Evolutionary conservation across 371 early-diverging fungal genomes (phyloP).

Genomic region (Mucor racemosus): DNA sequence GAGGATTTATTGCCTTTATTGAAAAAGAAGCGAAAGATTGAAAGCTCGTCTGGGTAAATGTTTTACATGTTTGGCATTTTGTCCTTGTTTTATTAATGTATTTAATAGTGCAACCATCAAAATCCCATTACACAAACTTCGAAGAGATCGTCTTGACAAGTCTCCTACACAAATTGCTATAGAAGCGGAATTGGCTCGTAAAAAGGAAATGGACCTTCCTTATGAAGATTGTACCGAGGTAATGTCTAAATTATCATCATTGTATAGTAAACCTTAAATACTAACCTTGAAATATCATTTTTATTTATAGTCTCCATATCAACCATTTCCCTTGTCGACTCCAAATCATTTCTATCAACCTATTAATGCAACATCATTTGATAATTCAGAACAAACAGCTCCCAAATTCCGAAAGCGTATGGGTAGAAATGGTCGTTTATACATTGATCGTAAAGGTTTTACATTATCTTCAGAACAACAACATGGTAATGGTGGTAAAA

Average conservation of each 20-base stretch:
- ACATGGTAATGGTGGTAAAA: slow-evolving; percentile 24
- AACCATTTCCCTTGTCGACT: slow-evolving; percentile 50
- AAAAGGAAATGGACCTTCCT: slow-evolving; percentile 46
- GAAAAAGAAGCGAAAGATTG: slow-evolving; percentile 48
- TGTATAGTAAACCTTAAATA: background rate
- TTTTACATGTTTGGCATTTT: slow-evolving; percentile 1
- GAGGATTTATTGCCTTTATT: slow-evolving; percentile 43
- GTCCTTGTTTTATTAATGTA: background rate
- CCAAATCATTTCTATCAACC: slow-evolving; percentile 44
- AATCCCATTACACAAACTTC: slow-evolving; percentile 36
- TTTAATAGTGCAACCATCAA: slow-evolving; percentile 33
- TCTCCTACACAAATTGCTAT: slow-evolving; percentile 32
- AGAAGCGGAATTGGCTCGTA: slow-evolving; percentile 50
- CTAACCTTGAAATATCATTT: no score
- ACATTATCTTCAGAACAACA: background rate
- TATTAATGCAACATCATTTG: slow-evolving; percentile 21
- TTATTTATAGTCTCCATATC: slow-evolving; percentile 50
- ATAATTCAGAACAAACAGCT: slow-evolving; percentile 23
- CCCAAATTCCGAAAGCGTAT: slow-evolving; percentile 55
- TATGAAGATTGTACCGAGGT: slow-evolving; percentile 60
- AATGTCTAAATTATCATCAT: slow-evolving; percentile 7
- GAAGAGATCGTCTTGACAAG: slow-evolving; percentile 21
- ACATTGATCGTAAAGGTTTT: slow-evolving; percentile 54
- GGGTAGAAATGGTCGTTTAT: slow-evolving; percentile 65
- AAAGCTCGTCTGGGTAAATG: slow-evolving; percentile 38